Conservation (phyloP, 2,329 filamentous ascomycete species). For the Tolypocladium capitatum region DNA sequence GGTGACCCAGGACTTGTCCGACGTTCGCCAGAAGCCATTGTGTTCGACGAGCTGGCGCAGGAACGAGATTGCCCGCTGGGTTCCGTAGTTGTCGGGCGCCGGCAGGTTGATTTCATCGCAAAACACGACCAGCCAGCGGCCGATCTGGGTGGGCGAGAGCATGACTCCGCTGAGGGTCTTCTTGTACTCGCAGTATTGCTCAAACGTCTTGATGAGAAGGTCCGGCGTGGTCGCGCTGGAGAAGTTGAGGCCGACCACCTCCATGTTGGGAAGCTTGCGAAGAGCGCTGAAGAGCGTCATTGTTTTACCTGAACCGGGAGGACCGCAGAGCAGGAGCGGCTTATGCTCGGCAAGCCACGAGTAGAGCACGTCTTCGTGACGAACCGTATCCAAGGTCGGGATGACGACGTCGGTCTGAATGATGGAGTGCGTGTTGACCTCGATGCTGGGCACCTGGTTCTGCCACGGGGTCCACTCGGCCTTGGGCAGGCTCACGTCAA, state of each 20-base stretch:
- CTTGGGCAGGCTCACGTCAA: conserved; percentile 75
- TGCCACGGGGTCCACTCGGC: conserved; percentile 91
- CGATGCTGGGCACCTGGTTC: conserved; percentile 81
- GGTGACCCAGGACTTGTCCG: conserved; percentile 95
- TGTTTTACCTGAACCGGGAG: conserved; percentile 96
- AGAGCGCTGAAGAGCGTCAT: conserved; percentile 99
- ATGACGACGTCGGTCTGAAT: conserved; percentile 98
- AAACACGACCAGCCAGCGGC: conserved; percentile 95
- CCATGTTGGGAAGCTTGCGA: conserved; percentile 95
- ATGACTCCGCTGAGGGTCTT: conserved; percentile 95
- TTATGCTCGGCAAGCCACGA: conserved; percentile 99
- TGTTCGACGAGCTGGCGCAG: conserved; percentile 94
- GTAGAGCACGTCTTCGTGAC: conserved; percentile 97
- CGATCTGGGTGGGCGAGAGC: conserved; percentile 90
- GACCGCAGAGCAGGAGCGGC: conserved; percentile 87
- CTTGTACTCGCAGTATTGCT: conserved; percentile 99
- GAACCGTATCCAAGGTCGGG: conserved; percentile 90
- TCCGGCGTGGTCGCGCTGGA: conserved; percentile 97
- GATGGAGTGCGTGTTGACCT: conserved; percentile 96
- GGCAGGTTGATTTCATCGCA: conserved; percentile 99
- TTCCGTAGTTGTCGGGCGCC: conserved; percentile 93
- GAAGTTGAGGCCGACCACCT: conserved; percentile 97
- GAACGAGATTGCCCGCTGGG: conserved; percentile 94
- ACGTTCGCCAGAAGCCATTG: conserved; percentile 97
- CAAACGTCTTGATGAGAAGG: conserved; percentile 95